A percentile compares a stretch with the other conserved stretches of the same genome.
Evolutionary conservation across 176 grass and related monocot genomes (phyloP).

Genomic region (Raddia guianensis): DNA sequence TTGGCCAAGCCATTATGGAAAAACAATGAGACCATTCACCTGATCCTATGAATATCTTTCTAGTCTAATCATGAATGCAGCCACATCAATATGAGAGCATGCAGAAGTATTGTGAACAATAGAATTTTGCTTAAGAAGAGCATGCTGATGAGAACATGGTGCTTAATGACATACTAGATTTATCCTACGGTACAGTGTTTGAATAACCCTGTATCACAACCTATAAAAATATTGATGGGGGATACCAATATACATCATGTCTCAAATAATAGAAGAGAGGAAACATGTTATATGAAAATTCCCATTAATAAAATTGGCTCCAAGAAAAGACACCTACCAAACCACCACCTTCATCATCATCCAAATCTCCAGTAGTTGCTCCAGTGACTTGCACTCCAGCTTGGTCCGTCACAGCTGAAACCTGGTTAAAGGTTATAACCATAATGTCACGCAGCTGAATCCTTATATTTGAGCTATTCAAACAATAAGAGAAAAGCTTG

Average conservation of each 20-base stretch:
- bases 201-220: neutral
- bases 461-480: slow-evolving; percentile 22
- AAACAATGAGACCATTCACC: neutral
- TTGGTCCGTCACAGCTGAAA: slow-evolving; percentile 96
- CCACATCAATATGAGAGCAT: neutral
- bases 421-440: slow-evolving; percentile 48
- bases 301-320: neutral
- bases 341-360: slow-evolving; percentile 97
- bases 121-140: neutral
- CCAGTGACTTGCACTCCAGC: slow-evolving; percentile 63
- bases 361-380: slow-evolving; percentile 80
- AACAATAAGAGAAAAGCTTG: slow-evolving; percentile 9
- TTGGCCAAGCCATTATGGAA: neutral
- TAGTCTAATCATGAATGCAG: neutral
- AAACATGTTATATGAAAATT: slow-evolving; percentile 1
- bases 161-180: neutral
- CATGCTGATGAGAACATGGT: neutral
- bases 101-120: neutral
- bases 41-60: neutral
- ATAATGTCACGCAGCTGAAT: slow-evolving; percentile 25
- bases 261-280: slow-evolving; percentile 1
- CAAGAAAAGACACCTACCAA: slow-evolving; percentile 62
- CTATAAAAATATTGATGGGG: neutral
- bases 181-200: neutral
- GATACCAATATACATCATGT: neutral